Base-by-base conservation (phyloP, 2,329 filamentous ascomycete species). In the Metarhizium album region DNA sequence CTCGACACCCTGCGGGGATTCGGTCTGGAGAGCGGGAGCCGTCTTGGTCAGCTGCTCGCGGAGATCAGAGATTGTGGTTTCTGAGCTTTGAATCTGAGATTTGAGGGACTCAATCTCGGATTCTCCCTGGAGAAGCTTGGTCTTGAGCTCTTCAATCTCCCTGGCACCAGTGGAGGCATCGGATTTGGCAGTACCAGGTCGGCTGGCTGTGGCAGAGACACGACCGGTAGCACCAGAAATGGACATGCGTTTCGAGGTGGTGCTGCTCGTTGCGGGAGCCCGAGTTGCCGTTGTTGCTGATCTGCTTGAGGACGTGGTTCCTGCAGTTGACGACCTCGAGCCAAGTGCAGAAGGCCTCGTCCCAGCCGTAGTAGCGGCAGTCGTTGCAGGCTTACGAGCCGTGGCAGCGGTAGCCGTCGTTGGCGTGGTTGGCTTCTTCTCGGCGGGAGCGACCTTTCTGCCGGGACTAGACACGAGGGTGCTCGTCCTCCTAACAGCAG, bases 101-200 rank as follows among this genome's bases (percentile, higher is more conserved):
- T 78, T 80, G 29, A 84, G 71, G 13, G 74, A 65, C 49, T 76
- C 72, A 9, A 83, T 75, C 59, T 82, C 76, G 6, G 72, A 63
- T 59, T 83, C 79, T 54, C 78, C 80, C 31, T 78, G 72, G 4
- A 71, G 69, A 22, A 84, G 69, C 64, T 82, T 82, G 7, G 70
- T 64, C 67, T 80, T 83, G 42, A 84, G 70, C 45, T 79, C 74
- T 47, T 83, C 80, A 3, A 79, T 67, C 58, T 80, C 79, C 65
- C 79, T 82, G 20, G 73, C 62, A 7, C 72, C 69, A 16, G 70
- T 62, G 22, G 72, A 68, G 33, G 70, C 63, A 42, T 68, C 66
- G 18, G 67, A 63, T 9, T 61, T 62, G 16, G 70, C 59, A n/a
- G 70, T 51, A 3, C 68, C 54, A 3, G 71, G 61, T 33, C 69